These are phyloP conservation scores for Biscogniauxia marginata DNA, from an alignment of 2,329 filamentous ascomycete species.

Conservation along the genomic window DNA sequence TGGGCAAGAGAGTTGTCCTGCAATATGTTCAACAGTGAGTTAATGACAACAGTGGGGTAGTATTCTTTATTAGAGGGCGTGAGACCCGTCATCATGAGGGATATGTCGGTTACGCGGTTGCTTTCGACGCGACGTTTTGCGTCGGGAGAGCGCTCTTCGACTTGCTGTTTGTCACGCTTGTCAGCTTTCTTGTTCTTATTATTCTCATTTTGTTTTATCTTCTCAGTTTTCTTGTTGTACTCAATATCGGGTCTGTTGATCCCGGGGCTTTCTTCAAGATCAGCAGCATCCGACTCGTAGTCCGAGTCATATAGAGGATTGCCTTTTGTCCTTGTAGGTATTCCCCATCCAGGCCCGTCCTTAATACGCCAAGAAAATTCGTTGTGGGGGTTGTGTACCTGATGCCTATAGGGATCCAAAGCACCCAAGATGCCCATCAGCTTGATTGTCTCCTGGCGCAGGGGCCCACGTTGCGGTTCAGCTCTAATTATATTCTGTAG, in stretches of 20 bases:
- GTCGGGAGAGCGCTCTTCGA: constrained; percentile 85
- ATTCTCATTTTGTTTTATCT: background rate
- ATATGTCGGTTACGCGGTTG: constrained; percentile 81
- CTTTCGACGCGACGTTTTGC: constrained; percentile 65
- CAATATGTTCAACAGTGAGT: constrained; percentile 86
- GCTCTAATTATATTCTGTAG: constrained; percentile 92
- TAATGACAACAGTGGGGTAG: constrained; percentile 96
- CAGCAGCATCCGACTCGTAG: constrained; percentile 4
- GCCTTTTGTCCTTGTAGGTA: constrained; percentile 7
- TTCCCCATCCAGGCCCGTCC: constrained; percentile 9
- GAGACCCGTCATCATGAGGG: constrained; percentile 94
- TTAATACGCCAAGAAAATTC: constrained; percentile 13
- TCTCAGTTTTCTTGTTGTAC: background rate
- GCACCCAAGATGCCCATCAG: constrained; percentile 94
- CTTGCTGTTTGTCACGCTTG: constrained; percentile 52
- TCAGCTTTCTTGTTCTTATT: constrained; percentile 17
- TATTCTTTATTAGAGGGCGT: constrained; percentile 98
- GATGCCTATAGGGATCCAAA: constrained; percentile 93
- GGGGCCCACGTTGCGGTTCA: constrained; percentile 76
- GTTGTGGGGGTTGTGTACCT: constrained; percentile 43
- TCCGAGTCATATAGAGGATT: constrained; percentile 12
- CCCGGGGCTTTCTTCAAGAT: background rate
- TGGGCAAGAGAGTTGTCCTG: constrained; percentile 87
- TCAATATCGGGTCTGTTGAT: constrained; percentile 12
- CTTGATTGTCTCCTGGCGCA: constrained; percentile 94